Evolutionary conservation across 306 rosid species (phyloP), one percentile per base, ranked within the genome.

Genomic region (Trifolium repens): DNA sequence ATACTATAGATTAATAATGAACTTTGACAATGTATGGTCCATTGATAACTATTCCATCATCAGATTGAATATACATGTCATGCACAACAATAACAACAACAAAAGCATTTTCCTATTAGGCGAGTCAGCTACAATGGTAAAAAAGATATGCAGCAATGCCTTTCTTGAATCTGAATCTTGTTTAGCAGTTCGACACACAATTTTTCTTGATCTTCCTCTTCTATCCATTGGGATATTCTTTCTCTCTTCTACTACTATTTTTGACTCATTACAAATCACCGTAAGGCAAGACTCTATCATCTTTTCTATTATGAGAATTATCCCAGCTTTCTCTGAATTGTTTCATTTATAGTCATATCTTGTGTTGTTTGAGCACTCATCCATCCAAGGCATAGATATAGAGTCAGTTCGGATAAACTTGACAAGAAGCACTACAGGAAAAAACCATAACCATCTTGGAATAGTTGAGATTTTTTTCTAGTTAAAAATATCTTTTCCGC

Each of bases 31-130:
- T 40, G 44, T 52, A 26, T 74, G 35, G 34, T 30, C 34, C 35
- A 32, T 32, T 27, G 30, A 27, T 27, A 27, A 27, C 3, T 2
- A 27, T 27, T 27, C 34, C 34, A 30, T 30, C 34, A 30, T 30
- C 34, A 4, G 34, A 30, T 32, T 4, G 6, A 32, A 32, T 32
- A 32, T 4, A 32, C 35, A 32, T 32, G 35, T 4, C 35, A 4
- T 32, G 35, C 53, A 79, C 37, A 27, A 72, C 60, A 27, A 63
- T 55, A 10, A 55, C 62, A 55, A 55, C 61, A 22, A 22, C 24
- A 17, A 26, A 4, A 37, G n/a, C 9, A 14, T 64, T 64, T 64
- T 64, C 8, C 15, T 10, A 57, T 24, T 24, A 24, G 7, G 15
- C 3, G 14, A 57, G 63, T 57, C 32, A 2, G 34, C 34, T 24